These are phyloP conservation scores for Fonsecaea monophora DNA, from an alignment of 2,329 filamentous ascomycete species.

Conservation along the genomic window DNA sequence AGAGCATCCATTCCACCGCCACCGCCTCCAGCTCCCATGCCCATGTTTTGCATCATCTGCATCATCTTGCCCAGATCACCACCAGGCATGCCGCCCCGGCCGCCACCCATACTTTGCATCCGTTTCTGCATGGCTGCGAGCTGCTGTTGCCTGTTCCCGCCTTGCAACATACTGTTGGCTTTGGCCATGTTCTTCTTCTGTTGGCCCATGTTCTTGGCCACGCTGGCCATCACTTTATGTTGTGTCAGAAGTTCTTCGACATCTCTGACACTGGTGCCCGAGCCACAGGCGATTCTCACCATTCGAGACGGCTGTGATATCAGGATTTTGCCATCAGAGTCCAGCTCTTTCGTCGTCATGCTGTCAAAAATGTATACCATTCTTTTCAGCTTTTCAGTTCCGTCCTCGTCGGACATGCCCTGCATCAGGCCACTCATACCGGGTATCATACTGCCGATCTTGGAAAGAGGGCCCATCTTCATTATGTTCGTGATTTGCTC, in stretches of 20 bases:
- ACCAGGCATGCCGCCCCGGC: slow-evolving; percentile 63
- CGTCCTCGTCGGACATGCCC: slow-evolving; percentile 96
- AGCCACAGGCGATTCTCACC: slow-evolving; percentile 87
- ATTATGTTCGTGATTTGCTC: slow-evolving; percentile 98
- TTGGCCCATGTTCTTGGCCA: slow-evolving; percentile 99
- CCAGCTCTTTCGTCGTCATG: slow-evolving; percentile 95
- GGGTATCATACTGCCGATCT: slow-evolving; percentile 99
- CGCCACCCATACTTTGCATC: slow-evolving; percentile 88
- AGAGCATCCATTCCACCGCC: slow-evolving; percentile 71
- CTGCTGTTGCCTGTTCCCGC: slow-evolving; percentile 84
- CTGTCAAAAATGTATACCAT: slow-evolving; percentile 99
- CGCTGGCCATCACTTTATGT: slow-evolving; percentile 97
- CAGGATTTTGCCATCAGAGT: slow-evolving; percentile 93
- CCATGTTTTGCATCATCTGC: slow-evolving; percentile 95
- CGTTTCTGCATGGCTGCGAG: slow-evolving; percentile 97
- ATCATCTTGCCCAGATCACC: slow-evolving; percentile 83
- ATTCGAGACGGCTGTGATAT: slow-evolving; percentile 90
- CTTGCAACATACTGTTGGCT: slow-evolving; percentile 88
- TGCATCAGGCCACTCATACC: slow-evolving; percentile 88
- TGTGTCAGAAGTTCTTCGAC: slow-evolving; percentile 97
- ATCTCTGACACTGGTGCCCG: slow-evolving; percentile 87
- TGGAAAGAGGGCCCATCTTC: slow-evolving; percentile 98
- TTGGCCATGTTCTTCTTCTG: slow-evolving; percentile 98
- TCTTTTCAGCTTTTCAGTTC: slow-evolving; percentile 87
- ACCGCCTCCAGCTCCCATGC: slow-evolving; percentile 73